These are phyloP conservation scores for Phialophora tarda DNA, from an alignment of 2,329 filamentous ascomycete genomes.

Conservation along the genomic window DNA sequence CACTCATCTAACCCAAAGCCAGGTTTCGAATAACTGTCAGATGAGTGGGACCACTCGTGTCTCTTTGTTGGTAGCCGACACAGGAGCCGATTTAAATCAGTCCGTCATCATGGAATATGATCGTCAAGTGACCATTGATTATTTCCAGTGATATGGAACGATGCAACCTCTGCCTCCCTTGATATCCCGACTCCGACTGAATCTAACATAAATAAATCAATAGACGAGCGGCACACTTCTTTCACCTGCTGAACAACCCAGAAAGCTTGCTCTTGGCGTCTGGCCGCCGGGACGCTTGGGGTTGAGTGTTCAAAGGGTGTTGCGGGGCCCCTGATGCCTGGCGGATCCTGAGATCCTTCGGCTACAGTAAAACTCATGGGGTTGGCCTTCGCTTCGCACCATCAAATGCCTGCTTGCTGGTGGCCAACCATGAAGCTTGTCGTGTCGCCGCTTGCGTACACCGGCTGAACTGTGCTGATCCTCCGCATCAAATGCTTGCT, in stretches of 20 bases:
- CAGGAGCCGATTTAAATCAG: neutral
- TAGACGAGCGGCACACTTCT: neutral
- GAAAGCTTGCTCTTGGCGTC: neutral
- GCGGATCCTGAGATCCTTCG: constrained; percentile 8
- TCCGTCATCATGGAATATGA: constrained; percentile 1
- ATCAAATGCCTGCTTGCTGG: neutral
- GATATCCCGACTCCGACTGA: neutral
- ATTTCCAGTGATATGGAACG: neutral
- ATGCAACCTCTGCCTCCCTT: neutral
- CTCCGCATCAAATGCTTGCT: constrained; percentile 9
- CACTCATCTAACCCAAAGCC: neutral
- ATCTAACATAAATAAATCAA: neutral
- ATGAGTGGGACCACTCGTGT: neutral
- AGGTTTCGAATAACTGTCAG: neutral
- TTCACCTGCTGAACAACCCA: neutral
- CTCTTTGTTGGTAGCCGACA: neutral
- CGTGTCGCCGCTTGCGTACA: neutral
- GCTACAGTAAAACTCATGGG: constrained; percentile 15
- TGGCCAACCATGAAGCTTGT: constrained; percentile 15
- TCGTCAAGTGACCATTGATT: constrained; percentile 4
- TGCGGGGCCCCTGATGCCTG: constrained; percentile 11
- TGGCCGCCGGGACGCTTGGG: neutral
- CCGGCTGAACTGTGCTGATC: neutral
- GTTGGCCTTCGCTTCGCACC: constrained; percentile 13
- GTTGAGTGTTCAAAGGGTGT: neutral